Base-by-base conservation (phyloP, 164 flowering plant genomes). In the Berberis thunbergii region DNA sequence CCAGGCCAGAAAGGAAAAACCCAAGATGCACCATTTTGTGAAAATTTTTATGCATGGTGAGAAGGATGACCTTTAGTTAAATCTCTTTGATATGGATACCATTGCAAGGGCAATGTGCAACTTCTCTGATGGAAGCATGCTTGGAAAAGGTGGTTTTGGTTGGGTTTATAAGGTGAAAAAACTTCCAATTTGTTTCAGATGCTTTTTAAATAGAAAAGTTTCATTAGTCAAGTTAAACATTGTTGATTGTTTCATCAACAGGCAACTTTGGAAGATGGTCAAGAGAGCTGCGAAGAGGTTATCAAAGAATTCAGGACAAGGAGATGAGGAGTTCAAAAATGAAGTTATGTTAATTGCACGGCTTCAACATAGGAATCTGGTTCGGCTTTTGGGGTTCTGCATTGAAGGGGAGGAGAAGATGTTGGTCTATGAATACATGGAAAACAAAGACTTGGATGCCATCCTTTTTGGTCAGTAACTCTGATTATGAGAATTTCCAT, bases 81-180 rank as follows among this genome's bases (percentile, higher is more conserved):
- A 26, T 26, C 26, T 26, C 26, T 26, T 26, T 26, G 26, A 26
- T 26, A 26, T 26, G 26, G 26, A 43, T 53, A 67, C 63, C 49
- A 45, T 77, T 54, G 57, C 53, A 38, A 45, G 41, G 10, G 74
- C 75, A 1, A 78, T 76, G 0, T 45, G 69, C 41, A 69, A 75
- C 43, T 78, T 78, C 59, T 61, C 70, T 12, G 54, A 45, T 2
- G 38, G 57, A 7, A 72, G 73, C 12, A 65, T 67, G 66, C 67
- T 78, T 59, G 78, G 78, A 40, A 58, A 70, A 61, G 81, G 78
- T 45, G 78, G 81, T 11, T 78, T 75, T 64, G 81, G 81, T 42
- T 69, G 68, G 43, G 60, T 57, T 40, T 57, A 57, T 57, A 45
- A 48, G 55, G n/a, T 6, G 3, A 3, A 52, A 3, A 26, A 26